Evolutionary conservation across 164 flowering plant genomes (phyloP).

Genomic region (Litsea cubeba): DNA sequence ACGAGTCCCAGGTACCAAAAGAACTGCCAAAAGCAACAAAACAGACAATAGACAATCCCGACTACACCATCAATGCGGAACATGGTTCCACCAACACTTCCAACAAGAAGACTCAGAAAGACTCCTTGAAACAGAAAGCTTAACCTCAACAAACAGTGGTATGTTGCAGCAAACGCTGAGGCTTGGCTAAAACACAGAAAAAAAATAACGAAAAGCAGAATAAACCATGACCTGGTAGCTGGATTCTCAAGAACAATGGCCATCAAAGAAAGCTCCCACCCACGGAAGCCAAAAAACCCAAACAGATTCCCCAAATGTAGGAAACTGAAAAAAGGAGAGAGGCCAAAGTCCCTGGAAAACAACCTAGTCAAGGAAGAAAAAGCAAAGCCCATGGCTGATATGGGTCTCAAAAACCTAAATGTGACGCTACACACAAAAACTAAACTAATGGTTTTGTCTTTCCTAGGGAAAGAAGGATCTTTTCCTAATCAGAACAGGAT

Average conservation of each 20-base stretch:
- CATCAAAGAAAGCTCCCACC: constrained; percentile 16
- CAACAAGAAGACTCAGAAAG: background rate
- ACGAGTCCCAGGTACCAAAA: constrained; percentile 16
- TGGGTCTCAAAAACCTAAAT: constrained; percentile 19
- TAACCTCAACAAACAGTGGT: constrained; percentile 9
- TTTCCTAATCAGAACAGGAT: constrained; percentile 40
- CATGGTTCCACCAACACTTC: background rate
- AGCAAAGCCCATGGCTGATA: constrained; percentile 15
- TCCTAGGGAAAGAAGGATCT: background rate
- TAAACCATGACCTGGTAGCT: constrained; percentile 17
- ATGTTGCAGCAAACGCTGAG: background rate
- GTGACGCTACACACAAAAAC: constrained; percentile 32
- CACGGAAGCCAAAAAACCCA: constrained; percentile 12
- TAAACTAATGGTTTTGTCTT: background rate
- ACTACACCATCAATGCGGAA: background rate
- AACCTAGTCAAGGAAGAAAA: constrained; percentile 15
- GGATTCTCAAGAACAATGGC: constrained; percentile 7
- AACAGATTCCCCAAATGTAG: constrained; percentile 17
- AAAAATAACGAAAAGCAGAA: background rate
- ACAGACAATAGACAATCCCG: background rate
- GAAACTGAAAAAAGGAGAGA: constrained; percentile 42
- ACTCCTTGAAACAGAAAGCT: constrained; percentile 10
- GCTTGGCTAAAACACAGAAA: constrained; percentile 16
- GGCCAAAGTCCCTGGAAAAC: constrained; percentile 32
- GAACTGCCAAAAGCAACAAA: constrained; percentile 19